Base-by-base conservation (phyloP, 768 basidiomycete genomes). In the Trametes cubensis region DNA sequence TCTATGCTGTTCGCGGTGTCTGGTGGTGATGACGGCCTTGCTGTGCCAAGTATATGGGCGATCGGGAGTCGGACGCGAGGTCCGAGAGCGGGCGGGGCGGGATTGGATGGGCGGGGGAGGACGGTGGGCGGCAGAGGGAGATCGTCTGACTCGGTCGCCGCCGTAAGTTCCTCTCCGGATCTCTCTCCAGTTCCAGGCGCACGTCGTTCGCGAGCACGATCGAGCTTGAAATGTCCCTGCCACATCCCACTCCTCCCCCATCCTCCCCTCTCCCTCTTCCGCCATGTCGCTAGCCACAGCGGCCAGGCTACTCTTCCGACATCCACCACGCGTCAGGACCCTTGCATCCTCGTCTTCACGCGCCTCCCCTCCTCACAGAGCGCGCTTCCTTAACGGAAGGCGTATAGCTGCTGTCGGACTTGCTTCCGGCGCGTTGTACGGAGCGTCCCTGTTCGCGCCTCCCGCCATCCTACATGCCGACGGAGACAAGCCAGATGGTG, bases 401-500 rank as follows among this genome's bases (percentile, higher is more conserved):
- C 55, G 55, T 14, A 18, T 57, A 18, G 42, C 44, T 20, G 54
- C 49, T 8, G 28, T 57, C 15, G 42, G 55, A 10, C 49, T 62
- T 0, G 28, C 41, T 3, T 62, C 55, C 15, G 49, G 55, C 0
- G 49, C 48, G 15, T 15, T 57, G 3, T 23, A 47, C 30, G 55
- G 61, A 11, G 55, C 34, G 6, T 51, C 55, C 2, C 23, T 62
- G 23, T 23, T 57, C 28, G 41, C 44, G 1, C 55, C 41, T 11
- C 23, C 18, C 39, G 26, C 60, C 6, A 38, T 53, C 11, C 7
- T 62, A 11, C 52, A 72, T 62, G 71, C 73, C 30, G 74, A 76
- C 49, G 59, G 61, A 13, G 61, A 63, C 8, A 48, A 58, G 17
- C 21, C 41, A 28, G 52, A 57, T 11, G 28, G 25, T 25, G 39